These are phyloP conservation scores for Aurantiochytrium sp. DNA, from an alignment of 108 stramenopile species.

Conservation along the genomic window DNA sequence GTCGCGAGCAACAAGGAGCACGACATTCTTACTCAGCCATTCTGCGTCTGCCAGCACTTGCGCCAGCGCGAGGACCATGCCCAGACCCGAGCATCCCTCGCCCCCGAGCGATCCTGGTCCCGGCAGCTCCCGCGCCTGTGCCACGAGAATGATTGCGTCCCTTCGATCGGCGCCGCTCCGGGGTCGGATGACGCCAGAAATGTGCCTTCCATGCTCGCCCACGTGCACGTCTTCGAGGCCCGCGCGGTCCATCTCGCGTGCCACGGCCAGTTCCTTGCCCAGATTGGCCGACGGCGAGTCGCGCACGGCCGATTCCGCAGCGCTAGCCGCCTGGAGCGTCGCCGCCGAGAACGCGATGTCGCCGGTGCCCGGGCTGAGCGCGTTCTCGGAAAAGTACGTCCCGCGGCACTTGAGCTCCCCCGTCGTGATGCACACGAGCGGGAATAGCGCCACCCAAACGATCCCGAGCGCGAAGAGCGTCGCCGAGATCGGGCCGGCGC, in stretches of 20 bases:
- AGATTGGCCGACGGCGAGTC: too few relatives aligned
- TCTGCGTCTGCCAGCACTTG: background rate
- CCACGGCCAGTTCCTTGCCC: too few relatives aligned
- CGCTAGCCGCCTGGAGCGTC: too few relatives aligned
- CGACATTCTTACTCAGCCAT: conserved; percentile 16
- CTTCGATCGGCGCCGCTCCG: background rate
- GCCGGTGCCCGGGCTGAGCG: background rate
- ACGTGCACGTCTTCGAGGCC: background rate
- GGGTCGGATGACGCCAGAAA: background rate
- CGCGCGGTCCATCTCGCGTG: background rate
- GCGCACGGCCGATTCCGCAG: too few relatives aligned
- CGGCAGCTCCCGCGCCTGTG: background rate
- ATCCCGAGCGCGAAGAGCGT: too few relatives aligned
- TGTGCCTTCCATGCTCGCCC: background rate
- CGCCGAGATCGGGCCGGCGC: too few relatives aligned
- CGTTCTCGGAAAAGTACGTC: conserved; percentile 11
- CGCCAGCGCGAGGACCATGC: background rate
- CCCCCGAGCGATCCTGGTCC: background rate
- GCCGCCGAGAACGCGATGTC: background rate
- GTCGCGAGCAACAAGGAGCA: background rate
- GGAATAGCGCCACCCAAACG: background rate
- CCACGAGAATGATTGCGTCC: background rate
- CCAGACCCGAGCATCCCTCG: background rate
- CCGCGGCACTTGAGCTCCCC: conserved; percentile 24
- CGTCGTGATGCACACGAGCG: background rate